Base-by-base conservation (phyloP, 1,139 yeast species). In the Meyerozyma sp. region DNA sequence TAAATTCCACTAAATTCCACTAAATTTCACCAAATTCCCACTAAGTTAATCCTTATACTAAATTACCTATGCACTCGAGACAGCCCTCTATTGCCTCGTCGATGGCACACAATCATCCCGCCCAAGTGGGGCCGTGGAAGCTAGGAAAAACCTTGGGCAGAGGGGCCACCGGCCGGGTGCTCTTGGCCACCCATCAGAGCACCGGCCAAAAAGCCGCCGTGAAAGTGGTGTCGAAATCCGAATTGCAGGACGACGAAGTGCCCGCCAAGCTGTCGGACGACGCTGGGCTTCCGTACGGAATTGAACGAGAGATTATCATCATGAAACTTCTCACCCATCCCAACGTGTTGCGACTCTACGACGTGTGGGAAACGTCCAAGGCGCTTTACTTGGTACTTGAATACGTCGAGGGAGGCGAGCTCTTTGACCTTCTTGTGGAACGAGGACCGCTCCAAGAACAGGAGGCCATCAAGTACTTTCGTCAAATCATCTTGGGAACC, bases 391-490 rank as follows among this genome's bases (percentile, higher is more conserved):
- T 85, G 51, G 90, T 85, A 13, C 65, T 86, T 43, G 94, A 85
- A 61, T 85, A 84, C 59, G 91, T 85, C 28, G 91, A 85, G 62
- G 93, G 93, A 21, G 94, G 94, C 46, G 94, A 85, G 62, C 66
- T 85, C 42, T 85, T 85, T 53, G 94, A 85, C 55, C 73, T 82
- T 48, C 66, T 85, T 49, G 89, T 85, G 7, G 85, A 88, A 53
- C 81, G 83, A 58, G 94, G 95, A 7, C 90, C 91, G 57, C 73
- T 93, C 44, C 80, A 85, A 40, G 94, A 85, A 62, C 60, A 63
- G 6, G 88, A 83, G 59, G 93, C 94, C 11, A 79, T 84, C 25
- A 80, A 79, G 50, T 84, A 84, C 60, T 85, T 85, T 61, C 75
- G 84, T 57, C 93, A 85, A 64, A 83, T 85, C 42, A 73, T 84